These are phyloP conservation scores for Ophiostoma sp. DNA, from an alignment of 2,329 filamentous ascomycete species.

Conservation along the genomic window DNA sequence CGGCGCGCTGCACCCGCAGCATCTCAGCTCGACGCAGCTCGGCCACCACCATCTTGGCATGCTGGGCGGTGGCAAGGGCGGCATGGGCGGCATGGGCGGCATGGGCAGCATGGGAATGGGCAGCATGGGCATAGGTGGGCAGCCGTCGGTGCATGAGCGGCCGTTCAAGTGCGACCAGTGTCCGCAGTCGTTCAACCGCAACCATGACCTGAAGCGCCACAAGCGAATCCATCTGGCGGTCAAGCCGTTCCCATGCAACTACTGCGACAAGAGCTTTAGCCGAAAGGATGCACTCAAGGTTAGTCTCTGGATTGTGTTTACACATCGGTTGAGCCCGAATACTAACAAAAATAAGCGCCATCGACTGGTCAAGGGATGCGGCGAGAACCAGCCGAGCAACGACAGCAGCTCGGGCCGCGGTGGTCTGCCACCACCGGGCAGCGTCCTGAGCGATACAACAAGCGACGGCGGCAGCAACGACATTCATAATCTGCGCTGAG, in stretches of 20 bases:
- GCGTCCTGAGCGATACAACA: conserved; percentile 20
- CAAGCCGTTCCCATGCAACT: conserved; percentile 87
- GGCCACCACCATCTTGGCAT: conserved; percentile 43
- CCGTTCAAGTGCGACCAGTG: conserved; percentile 95
- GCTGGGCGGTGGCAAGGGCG: conserved; percentile 37
- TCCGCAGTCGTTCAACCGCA: conserved; percentile 88
- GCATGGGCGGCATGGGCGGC: conserved; percentile 45
- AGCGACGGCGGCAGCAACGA: conserved; percentile 21
- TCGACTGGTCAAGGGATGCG: conserved; percentile 61
- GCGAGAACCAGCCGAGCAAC: conserved; percentile 32
- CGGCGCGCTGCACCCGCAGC: conserved; percentile 35
- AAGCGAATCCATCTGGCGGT: conserved; percentile 92
- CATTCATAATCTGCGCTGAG: conserved; percentile 17
- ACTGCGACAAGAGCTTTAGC: conserved; percentile 95
- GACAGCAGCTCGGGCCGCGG: neutral
- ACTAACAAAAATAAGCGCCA: conserved; percentile 44
- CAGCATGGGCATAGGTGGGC: conserved; percentile 46
- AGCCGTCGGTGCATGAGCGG: conserved; percentile 58
- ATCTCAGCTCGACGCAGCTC: conserved; percentile 28
- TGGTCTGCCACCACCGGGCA: conserved; percentile 16
- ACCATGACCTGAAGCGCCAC: conserved; percentile 93
- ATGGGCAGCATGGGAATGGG: conserved; percentile 35
- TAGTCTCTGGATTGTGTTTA: neutral
- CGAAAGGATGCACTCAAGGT: conserved; percentile 97
- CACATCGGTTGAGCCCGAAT: neutral